Evolutionary conservation across 2,329 filamentous ascomycete species (phyloP).

Genomic region (Colletotrichum godetiae): DNA sequence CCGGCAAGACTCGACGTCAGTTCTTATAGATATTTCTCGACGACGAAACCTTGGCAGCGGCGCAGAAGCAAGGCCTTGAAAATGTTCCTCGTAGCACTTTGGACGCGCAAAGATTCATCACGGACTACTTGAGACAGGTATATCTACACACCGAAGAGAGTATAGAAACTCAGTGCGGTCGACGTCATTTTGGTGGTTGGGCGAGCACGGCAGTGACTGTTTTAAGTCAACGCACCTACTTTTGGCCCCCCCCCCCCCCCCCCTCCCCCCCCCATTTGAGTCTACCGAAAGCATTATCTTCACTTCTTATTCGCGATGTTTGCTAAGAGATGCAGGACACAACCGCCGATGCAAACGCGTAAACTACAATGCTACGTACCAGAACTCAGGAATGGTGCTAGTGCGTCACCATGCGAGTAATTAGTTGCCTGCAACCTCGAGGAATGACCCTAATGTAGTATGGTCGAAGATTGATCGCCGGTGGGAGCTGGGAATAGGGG

Average conservation of each 20-base stretch:
- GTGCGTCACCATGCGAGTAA: not conserved
- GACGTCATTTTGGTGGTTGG: conserved; percentile 53
- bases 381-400: not conserved
- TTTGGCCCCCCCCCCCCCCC: too few species aligned
- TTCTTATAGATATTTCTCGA: conserved; percentile 70
- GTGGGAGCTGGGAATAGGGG: not conserved
- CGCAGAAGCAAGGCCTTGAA: conserved; percentile 56
- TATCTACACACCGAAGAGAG: conserved; percentile 61
- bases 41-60: conserved; percentile 52
- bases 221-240: too few species aligned
- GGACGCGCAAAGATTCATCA: conserved; percentile 59
- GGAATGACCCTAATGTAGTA: not conserved
- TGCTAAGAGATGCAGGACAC: not conserved
- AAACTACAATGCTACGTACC: not conserved
- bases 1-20: conserved; percentile 51
- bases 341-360: too few species aligned
- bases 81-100: conserved; percentile 52
- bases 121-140: conserved; percentile 60
- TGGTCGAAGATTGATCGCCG: not conserved
- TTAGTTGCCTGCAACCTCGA: not conserved
- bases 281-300: not conserved
- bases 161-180: conserved; percentile 53
- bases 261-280: too few species aligned
- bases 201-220: conserved; percentile 54
- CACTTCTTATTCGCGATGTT: not conserved